Percentiles rank a stretch among this genome's conserved stretches.
Conservation (phyloP, 192 early-diverging fungal genomes). For the Geranomyces michiganensis region DNA sequence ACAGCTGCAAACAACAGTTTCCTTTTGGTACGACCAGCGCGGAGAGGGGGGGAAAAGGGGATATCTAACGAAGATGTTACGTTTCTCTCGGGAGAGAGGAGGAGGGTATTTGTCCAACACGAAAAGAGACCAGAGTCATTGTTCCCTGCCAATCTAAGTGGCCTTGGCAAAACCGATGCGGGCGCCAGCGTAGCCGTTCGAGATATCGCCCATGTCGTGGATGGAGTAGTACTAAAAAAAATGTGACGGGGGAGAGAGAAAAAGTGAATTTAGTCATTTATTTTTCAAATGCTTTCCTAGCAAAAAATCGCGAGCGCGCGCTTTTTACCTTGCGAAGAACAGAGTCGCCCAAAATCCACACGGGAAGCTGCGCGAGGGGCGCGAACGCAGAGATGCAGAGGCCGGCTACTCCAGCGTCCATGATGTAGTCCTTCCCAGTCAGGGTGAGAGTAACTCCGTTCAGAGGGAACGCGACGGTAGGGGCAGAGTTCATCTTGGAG, state of each 20-base stretch:
- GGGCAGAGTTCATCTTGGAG: constrained; percentile 6
- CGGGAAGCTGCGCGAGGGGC: background rate
- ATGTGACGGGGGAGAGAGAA: too few relatives aligned
- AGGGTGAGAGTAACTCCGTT: constrained; percentile 29
- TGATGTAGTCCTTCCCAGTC: constrained; percentile 38
- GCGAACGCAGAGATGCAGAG: constrained; percentile 33
- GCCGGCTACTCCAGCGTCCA: constrained; percentile 25
- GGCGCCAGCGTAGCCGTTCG: background rate
- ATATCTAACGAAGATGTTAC: too few relatives aligned
- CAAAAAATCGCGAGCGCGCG: too few relatives aligned
- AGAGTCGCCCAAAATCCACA: constrained; percentile 5
- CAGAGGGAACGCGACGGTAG: constrained; percentile 36
- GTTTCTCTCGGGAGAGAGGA: too few relatives aligned
- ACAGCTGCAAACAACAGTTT: too few relatives aligned
- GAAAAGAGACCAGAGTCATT: too few relatives aligned
- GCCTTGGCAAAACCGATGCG: background rate
- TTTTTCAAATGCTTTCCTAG: too few relatives aligned
- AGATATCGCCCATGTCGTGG: constrained; percentile 4
- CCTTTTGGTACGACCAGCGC: too few relatives aligned
- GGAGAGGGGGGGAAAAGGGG: too few relatives aligned
- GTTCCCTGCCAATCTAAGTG: background rate
- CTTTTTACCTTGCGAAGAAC: constrained; percentile 6
- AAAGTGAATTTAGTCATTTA: too few relatives aligned
- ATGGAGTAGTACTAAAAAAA: constrained; percentile 13
- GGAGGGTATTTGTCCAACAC: too few relatives aligned